Evolutionary conservation across 2,329 filamentous ascomycete genomes (phyloP).

Genomic region (Pyrenophora teres): DNA sequence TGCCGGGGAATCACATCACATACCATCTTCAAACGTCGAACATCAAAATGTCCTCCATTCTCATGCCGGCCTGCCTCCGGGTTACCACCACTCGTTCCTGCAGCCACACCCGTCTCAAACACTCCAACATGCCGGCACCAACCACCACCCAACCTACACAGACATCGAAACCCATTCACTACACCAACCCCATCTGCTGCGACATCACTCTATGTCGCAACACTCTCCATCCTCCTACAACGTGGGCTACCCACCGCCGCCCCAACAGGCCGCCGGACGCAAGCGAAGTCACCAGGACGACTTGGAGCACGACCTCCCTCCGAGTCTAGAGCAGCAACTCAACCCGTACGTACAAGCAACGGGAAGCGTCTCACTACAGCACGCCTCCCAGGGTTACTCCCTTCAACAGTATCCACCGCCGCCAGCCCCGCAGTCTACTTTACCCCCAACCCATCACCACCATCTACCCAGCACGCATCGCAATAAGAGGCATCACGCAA

Average conservation of each 20-base stretch:
- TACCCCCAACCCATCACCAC: slow-evolving; percentile 68
- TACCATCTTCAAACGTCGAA: slow-evolving; percentile 50
- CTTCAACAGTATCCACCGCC: slow-evolving; percentile 44
- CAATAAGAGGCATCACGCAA: slow-evolving; percentile 64
- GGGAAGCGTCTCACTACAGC: slow-evolving; percentile 47
- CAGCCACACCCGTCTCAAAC: slow-evolving; percentile 46
- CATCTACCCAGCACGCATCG: slow-evolving; percentile 74
- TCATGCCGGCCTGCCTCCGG: slow-evolving; percentile 43
- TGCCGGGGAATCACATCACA: slow-evolving; percentile 49
- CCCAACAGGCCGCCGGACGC: slow-evolving; percentile 40
- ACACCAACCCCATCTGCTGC: slow-evolving; percentile 43
- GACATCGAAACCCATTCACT: slow-evolving; percentile 46
- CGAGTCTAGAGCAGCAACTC: slow-evolving; percentile 48
- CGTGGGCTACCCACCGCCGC: slow-evolving; percentile 40
- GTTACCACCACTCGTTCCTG: slow-evolving; percentile 45
- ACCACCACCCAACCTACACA: slow-evolving; percentile 46
- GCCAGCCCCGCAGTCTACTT: slow-evolving; percentile 29
- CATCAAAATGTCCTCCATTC: slow-evolving; percentile 48
- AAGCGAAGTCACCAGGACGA: slow-evolving; percentile 53
- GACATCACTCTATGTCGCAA: slow-evolving; percentile 46
- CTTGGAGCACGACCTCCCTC: slow-evolving; percentile 45
- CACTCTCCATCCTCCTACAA: slow-evolving; percentile 45
- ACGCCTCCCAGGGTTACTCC: slow-evolving; percentile 45
- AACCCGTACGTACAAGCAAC: slow-evolving; percentile 45
- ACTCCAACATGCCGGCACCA: slow-evolving; percentile 45